Evolutionary conservation across 202 grass and related monocot species (phyloP).

Genomic region (Musa balbisiana): DNA sequence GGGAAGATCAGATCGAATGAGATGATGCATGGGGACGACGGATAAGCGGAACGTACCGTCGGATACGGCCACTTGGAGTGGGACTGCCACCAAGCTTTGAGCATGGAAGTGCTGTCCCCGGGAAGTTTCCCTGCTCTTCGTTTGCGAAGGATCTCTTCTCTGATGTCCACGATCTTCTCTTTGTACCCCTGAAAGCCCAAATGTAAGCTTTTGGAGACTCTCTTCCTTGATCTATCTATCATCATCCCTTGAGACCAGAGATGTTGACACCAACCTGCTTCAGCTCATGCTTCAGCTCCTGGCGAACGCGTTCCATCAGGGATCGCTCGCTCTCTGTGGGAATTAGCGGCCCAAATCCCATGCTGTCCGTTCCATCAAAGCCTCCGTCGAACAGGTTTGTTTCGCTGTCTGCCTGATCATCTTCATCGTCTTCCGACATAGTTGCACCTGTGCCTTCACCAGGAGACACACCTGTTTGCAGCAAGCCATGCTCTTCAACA

Average conservation of each 20-base stretch:
- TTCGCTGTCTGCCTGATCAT: conserved; percentile 79
- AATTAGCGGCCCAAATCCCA: conserved; percentile 85
- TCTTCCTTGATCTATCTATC: neutral
- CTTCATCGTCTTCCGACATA: conserved; percentile 88
- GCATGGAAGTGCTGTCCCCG: conserved; percentile 68
- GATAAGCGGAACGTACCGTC: conserved; percentile 41
- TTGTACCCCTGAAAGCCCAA: conserved; percentile 58
- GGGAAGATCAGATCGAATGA: neutral
- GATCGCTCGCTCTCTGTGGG: conserved; percentile 88
- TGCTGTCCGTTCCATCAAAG: conserved; percentile 60
- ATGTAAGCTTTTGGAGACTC: neutral
- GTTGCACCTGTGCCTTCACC: conserved; percentile 93
- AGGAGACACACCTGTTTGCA: conserved; percentile 61
- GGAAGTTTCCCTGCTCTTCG: conserved; percentile 94
- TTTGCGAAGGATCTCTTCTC: conserved; percentile 96
- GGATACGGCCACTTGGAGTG: conserved; percentile 98
- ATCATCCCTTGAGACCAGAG: no score
- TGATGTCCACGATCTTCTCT: conserved; percentile 91
- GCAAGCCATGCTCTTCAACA: conserved; percentile 1
- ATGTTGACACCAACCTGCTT: conserved; percentile 45
- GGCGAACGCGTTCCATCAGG: conserved; percentile 81
- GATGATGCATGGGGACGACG: neutral
- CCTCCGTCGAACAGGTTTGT: conserved; percentile 63
- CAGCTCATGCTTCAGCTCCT: conserved; percentile 85
- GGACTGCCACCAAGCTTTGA: conserved; percentile 97